These are phyloP conservation scores for Radiomyces spectabilis DNA, from an alignment of 192 early-diverging fungal genomes.

Conservation along the genomic window DNA sequence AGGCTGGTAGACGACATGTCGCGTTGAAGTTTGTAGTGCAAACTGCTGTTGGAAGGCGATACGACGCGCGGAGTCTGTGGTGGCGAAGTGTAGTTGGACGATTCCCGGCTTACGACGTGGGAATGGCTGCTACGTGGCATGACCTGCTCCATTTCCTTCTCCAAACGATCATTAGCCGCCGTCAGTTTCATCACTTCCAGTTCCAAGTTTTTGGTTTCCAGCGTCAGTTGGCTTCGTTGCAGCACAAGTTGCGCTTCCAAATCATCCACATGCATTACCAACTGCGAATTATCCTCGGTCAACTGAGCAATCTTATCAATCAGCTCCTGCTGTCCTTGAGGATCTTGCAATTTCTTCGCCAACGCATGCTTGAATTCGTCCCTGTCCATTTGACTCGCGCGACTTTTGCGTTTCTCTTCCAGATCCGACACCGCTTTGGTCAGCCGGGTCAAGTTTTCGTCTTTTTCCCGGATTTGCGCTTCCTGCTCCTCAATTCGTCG, in stretches of 20 bases:
- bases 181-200: slow-evolving; percentile 19
- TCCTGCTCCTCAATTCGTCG: neutral
- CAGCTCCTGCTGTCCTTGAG: slow-evolving; percentile 7
- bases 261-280: slow-evolving; percentile 16
- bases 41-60: slow-evolving; percentile 2
- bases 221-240: slow-evolving; percentile 9
- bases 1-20: slow-evolving; percentile 2
- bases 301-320: slow-evolving; percentile 8
- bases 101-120: neutral
- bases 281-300: slow-evolving; percentile 20
- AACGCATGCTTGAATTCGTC: neutral
- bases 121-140: slow-evolving; percentile 14
- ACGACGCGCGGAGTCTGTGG: slow-evolving; percentile 9
- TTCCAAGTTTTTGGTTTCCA: slow-evolving; percentile 23
- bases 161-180: slow-evolving; percentile 28
- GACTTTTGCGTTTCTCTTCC: neutral
- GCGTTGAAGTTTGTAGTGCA: slow-evolving; percentile 13
- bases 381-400: neutral
- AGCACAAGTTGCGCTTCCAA: slow-evolving; percentile 19
- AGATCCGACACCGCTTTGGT: neutral
- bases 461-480: neutral
- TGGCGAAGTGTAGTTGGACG: slow-evolving; percentile 5
- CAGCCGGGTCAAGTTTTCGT: too few relatives aligned
- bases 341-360: neutral
- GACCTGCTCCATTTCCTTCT: slow-evolving; percentile 31